Conservation (phyloP, 768 basidiomycete species). For the Mycena chlorophos region DNA sequence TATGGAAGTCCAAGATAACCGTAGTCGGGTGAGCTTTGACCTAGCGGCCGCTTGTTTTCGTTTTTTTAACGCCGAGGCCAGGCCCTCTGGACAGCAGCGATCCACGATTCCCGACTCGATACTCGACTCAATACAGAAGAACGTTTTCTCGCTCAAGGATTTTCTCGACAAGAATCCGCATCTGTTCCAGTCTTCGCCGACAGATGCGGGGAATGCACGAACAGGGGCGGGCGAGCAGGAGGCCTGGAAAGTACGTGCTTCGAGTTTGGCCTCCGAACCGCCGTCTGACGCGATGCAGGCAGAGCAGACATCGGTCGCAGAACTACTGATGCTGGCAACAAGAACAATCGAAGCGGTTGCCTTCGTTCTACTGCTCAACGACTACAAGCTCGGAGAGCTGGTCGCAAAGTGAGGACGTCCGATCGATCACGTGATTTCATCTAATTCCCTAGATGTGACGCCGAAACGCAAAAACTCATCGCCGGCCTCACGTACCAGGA, state of each 20-base stretch:
- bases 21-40: conserved; percentile 49
- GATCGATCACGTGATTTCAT: conserved; percentile 9
- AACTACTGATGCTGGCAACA: conserved; percentile 70
- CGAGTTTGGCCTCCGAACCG: neutral
- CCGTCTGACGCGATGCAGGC: conserved; percentile 45
- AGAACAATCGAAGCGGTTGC: conserved; percentile 93
- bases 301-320: conserved; percentile 80
- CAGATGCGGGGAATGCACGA: conserved; percentile 61
- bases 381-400: conserved; percentile 86
- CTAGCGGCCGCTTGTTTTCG: conserved; percentile 8
- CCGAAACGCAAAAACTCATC: conserved; percentile 69
- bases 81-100: conserved; percentile 49
- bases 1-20: conserved; percentile 86
- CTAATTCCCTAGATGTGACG: conserved; percentile 57
- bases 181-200: conserved; percentile 79
- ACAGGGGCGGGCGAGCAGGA: conserved; percentile 71
- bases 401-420: conserved; percentile 66
- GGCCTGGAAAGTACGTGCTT: conserved; percentile 73
- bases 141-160: conserved; percentile 72
- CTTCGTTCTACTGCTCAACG: conserved; percentile 87
- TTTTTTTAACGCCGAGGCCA: conserved; percentile 25
- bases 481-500: conserved; percentile 78
- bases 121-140: conserved; percentile 74
- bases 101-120: conserved; percentile 62
- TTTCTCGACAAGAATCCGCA: conserved; percentile 82